Evolutionary conservation across 1,284 basidiomycete species (phyloP).

Genomic region (Vanrija sp.): DNA sequence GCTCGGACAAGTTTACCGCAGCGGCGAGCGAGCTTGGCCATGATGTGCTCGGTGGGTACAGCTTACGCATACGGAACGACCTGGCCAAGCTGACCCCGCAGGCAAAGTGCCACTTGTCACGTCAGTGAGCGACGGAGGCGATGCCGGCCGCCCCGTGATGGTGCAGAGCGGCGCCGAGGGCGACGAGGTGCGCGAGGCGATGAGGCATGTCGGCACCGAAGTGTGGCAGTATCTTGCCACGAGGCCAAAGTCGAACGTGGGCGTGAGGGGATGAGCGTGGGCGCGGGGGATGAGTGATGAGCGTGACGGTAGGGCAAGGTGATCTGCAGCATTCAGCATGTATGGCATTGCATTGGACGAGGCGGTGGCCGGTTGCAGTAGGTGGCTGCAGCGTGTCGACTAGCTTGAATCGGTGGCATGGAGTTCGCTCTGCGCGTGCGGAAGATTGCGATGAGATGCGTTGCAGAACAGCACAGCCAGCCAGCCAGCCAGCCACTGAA

Average conservation of each 20-base stretch:
- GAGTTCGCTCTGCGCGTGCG: too few species aligned
- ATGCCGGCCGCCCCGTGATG: slow-evolving; percentile 60
- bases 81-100: slow-evolving; percentile 15
- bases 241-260: slow-evolving; percentile 3
- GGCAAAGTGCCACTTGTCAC: slow-evolving; percentile 72
- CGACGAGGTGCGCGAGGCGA: slow-evolving; percentile 36
- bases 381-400: neutral
- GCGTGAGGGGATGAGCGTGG: slow-evolving; percentile 9
- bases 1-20: slow-evolving; percentile 61
- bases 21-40: slow-evolving; percentile 63
- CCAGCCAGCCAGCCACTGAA: too few species aligned
- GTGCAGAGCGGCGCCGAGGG: slow-evolving; percentile 38
- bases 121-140: slow-evolving; percentile 70
- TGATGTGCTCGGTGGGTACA: slow-evolving; percentile 62
- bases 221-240: slow-evolving; percentile 43
- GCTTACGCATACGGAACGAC: neutral
- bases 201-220: slow-evolving; percentile 32
- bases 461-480: too few species aligned
- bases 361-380: too few species aligned
- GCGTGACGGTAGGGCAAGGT: slow-evolving; percentile 1
- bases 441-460: too few species aligned
- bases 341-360: neutral
- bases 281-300: too few species aligned
- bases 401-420: too few species aligned
- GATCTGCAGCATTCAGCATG: slow-evolving; percentile 17